These are phyloP conservation scores for Nicotiana noctiflora DNA, from an alignment of 257 asterid genomes.

Conservation along the genomic window DNA sequence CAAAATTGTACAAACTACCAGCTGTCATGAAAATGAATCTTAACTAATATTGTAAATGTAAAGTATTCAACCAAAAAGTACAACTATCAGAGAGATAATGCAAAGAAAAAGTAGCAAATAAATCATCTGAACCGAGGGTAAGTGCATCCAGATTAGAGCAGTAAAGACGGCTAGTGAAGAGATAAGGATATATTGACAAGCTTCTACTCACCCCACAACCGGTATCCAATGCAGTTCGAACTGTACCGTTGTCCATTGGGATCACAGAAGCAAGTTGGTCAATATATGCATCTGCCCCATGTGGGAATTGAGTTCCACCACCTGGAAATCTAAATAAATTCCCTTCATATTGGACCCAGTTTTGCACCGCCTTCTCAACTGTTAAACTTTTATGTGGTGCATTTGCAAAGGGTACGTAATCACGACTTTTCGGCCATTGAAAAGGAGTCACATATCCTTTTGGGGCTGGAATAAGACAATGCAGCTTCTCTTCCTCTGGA, in stretches of 20 bases:
- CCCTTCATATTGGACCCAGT: constrained; percentile 18
- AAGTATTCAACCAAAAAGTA: not conserved
- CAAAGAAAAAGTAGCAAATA: not conserved
- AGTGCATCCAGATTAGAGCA: not conserved
- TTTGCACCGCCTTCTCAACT: constrained; percentile 23
- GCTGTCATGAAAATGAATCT: not conserved
- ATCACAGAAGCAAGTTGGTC: constrained; percentile 24
- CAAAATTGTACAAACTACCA: not conserved
- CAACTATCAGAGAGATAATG: not conserved
- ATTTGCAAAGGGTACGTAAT: constrained; percentile 17
- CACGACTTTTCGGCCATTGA: constrained; percentile 23
- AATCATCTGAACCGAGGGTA: not conserved
- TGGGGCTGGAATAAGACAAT: constrained; percentile 24
- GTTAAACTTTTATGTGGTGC: constrained; percentile 19
- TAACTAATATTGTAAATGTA: not conserved
- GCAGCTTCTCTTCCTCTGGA: constrained; percentile 19
- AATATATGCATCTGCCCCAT: constrained; percentile 19
- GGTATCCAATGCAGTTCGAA: constrained; percentile 22
- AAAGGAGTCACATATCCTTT: constrained; percentile 21
- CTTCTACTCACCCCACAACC: constrained; percentile 22
- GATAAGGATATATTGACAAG: not conserved
- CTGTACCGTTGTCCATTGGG: constrained; percentile 23
- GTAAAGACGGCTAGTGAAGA: not conserved
- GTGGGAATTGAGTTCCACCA: constrained; percentile 23
- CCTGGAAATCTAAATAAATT: constrained; percentile 17